A percentile compares a stretch with the other conserved stretches of the same genome.
These are phyloP conservation scores for Litsea cubeba DNA, from an alignment of 164 flowering plant species.

Conservation along the genomic window DNA sequence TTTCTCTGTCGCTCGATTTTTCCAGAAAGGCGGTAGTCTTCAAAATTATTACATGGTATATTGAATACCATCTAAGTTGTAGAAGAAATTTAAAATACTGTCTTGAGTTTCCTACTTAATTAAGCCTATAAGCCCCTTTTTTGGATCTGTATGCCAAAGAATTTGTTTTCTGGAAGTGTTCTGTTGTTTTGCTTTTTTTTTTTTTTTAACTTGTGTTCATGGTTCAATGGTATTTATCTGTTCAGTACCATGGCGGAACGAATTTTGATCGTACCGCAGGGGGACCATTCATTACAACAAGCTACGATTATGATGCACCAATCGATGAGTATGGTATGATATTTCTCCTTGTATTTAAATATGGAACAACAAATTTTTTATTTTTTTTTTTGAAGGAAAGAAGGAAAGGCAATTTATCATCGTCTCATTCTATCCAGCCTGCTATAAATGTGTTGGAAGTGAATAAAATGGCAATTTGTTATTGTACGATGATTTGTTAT, in stretches of 20 bases:
- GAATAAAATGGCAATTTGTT: not conserved
- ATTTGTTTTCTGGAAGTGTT: not conserved
- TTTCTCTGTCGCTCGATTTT: slow-evolving; percentile 90
- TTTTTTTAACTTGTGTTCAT: not conserved
- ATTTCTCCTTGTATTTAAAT: not conserved
- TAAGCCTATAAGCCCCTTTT: not conserved
- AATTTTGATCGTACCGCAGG: slow-evolving; percentile 98
- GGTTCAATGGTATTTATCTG: not conserved
- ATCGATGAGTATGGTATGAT: slow-evolving; percentile 93
- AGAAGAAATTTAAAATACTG: not conserved
- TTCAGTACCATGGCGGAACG: slow-evolving; percentile 98
- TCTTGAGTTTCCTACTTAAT: not conserved
- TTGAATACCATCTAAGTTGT: not conserved
- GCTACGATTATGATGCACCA: slow-evolving; percentile 99
- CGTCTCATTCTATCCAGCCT: not conserved
- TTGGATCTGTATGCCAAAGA: not conserved
- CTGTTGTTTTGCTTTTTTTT: not conserved
- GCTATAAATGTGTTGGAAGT: not conserved
- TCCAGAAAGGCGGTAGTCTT: slow-evolving; percentile 91
- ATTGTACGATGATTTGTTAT: not conserved
- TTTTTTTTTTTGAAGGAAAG: no score
- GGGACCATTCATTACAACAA: slow-evolving; percentile 97
- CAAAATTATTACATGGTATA: slow-evolving; percentile 94
- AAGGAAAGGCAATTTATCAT: not conserved
- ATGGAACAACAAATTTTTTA: not conserved